phyloP scores from a whole-genome alignment of 176 grass and related monocot species.

The Bromus sterilis region DNA sequence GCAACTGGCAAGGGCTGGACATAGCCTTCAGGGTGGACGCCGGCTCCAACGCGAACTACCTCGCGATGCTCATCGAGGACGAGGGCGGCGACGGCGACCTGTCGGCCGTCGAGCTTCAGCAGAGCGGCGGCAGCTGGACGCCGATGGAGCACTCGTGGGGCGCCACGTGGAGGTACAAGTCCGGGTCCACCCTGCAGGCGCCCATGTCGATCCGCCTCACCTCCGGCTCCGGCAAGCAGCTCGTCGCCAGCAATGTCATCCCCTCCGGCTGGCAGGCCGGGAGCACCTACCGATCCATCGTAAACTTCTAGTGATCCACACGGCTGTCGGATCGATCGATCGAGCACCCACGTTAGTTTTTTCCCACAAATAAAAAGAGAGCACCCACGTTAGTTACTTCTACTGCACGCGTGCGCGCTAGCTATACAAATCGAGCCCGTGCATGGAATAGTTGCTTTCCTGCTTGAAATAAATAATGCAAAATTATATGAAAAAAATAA shows the following conservation, averaged over 20 bases:
- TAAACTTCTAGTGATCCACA: conserved; percentile 23
- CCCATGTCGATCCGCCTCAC: conserved; percentile 54
- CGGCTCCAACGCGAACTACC: conserved; percentile 47
- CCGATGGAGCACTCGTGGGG: conserved; percentile 57
- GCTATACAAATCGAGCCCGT: not conserved
- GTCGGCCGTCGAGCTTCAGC: conserved; percentile 38
- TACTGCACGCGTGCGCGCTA: not conserved
- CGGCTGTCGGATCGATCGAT: not conserved
- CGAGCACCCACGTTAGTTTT: no score
- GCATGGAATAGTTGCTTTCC: not conserved
- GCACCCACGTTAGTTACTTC: no score
- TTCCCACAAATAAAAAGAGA: no score
- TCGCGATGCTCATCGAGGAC: conserved; percentile 43
- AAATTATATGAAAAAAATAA: not conserved
- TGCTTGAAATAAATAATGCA: not conserved
- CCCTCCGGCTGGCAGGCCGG: conserved; percentile 43
- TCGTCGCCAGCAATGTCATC: conserved; percentile 46
- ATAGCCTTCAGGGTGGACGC: conserved; percentile 45
- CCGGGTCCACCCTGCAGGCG: conserved; percentile 32
- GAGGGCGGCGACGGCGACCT: conserved; percentile 50
- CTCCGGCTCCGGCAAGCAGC: conserved; percentile 34
- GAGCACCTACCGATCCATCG: conserved; percentile 29
- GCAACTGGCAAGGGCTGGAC: conserved; percentile 37
- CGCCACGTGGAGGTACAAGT: conserved; percentile 44
- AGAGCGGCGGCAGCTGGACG: conserved; percentile 20